Evolutionary conservation across 768 basidiomycete species (phyloP), one percentile per base, ranked within the genome.

Genomic region (Dioszegia aurantiaca): DNA sequence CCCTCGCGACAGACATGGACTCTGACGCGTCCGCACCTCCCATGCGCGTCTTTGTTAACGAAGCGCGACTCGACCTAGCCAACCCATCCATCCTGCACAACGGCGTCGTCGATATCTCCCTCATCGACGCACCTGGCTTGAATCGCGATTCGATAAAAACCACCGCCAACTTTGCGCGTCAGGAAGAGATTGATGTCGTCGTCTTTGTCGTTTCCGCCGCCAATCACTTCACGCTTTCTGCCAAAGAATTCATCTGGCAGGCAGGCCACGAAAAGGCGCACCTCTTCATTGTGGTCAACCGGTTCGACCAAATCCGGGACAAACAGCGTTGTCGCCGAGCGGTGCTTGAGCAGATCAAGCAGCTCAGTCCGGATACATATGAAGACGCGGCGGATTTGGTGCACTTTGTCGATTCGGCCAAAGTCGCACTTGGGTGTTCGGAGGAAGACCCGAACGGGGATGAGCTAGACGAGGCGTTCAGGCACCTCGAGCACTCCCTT

Each of bases 141-240:
- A 99, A 99, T 78, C 86, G 91, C 45, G 95, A 99, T 77, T 89
- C 86, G 59, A 70, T 92, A 71, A 88, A 94, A 79, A 99, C 95
- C 1, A 99, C 94, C 2, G 89, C 90, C 6, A 80, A 95, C 49
- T 98, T 99, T 67, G 84, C 93, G 31, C 88, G 91, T 17, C 95
- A 98, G 77, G 88, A 93, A 72, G 93, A 97, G 78, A 98, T 99
- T 43, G 95, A 99, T 74, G 94, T 99, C 23, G 85, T 99, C 57
- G 94, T 99, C 56, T 99, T 97, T 75, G 92, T 97, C 65, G 92
- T 95, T 48, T 91, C 89, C 0, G 91, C 95, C 3, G 93, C 95
- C 80, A 98, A 99, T 77, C 94, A 98, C 80, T 94, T 99, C 77
- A 99, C 95, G 0, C 82, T 93, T 19, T 94, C 91, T 3, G 88